Conservation (phyloP, 176 grass and related monocot species). For the Musa schizocarpa region DNA sequence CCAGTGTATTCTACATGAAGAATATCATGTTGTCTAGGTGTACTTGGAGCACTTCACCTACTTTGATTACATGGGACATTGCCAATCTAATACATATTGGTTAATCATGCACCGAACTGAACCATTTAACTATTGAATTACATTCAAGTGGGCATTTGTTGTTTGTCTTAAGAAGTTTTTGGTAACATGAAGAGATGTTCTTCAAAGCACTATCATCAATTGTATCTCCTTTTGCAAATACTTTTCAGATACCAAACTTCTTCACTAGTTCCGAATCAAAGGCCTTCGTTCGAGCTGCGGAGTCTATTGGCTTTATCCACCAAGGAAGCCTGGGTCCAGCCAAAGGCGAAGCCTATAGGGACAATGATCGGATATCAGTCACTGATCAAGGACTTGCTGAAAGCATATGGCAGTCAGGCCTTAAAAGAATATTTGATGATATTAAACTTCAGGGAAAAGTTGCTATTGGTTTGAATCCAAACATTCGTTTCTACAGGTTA, state of each 20-base stretch:
- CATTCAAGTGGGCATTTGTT: background rate
- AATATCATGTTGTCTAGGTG: too few species aligned
- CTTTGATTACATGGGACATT: too few species aligned
- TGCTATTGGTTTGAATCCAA: slow-evolving; percentile 63
- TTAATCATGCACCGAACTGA: background rate
- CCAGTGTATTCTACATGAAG: background rate
- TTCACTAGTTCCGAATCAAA: slow-evolving; percentile 61
- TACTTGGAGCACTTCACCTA: too few species aligned
- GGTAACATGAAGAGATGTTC: background rate
- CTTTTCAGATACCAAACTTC: slow-evolving; percentile 57
- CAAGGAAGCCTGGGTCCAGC: slow-evolving; percentile 81
- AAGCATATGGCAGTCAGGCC: slow-evolving; percentile 75
- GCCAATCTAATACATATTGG: background rate
- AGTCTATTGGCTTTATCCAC: slow-evolving; percentile 62
- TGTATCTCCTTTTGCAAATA: background rate
- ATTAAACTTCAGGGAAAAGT: slow-evolving; percentile 54
- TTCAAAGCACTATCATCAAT: slow-evolving; percentile 1
- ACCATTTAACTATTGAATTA: background rate
- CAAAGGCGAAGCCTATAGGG: slow-evolving; percentile 79
- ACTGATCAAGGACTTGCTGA: slow-evolving; percentile 64
- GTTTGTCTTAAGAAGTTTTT: background rate
- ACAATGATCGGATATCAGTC: slow-evolving; percentile 81
- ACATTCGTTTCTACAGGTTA: slow-evolving; percentile 94
- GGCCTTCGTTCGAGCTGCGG: slow-evolving; percentile 51
- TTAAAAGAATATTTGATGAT: slow-evolving; percentile 59